Evolutionary conservation across 805 yeast genomes (phyloP), one percentile per base, ranked within the genome.

Genomic region (Saccharomyces paradoxus): DNA sequence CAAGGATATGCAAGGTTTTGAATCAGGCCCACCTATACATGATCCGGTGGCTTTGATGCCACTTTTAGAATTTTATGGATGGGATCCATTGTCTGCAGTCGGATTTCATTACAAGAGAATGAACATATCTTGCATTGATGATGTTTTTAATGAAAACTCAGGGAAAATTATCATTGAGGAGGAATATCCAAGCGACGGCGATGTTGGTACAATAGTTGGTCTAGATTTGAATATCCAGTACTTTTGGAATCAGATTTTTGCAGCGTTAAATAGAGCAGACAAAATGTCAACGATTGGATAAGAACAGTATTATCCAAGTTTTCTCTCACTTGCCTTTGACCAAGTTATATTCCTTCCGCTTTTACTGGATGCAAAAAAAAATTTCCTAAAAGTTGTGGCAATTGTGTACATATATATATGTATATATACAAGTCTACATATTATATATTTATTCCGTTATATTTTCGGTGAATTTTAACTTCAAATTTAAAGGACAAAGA

Each of bases 1-100:
- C 63, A 71, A 71, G 44, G 70, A 71, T 27, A 62, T 67, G 46
- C 77, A 75, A 57, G 77, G 77, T 2, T 73, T 80, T 66, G 56
- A 58, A 27, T 56, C 65, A 4, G 92, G 94, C 0, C 90, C 94
- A 4, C 89, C 90, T 1, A 76, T 87, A 1, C 96, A 89, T 68
- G 96, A 88, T 67, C 92, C 94, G 1, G 72, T 87, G 51, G 87
- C 95, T 0, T 72, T 86, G 10, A 80, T 79, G 52, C 82, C 81
- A 0, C 62, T 87, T 41, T 67, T 87, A 51, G 79, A 81, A 22
- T 66, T 81, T 51, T 67, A 66, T 53, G 62, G 59, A 1, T 59
- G 63, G 55, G 73, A 51, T 64, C 64, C 54, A 27, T 53, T 53
- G 52, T 58, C 60, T n/a, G 52, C 49, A 3, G 41, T 65, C 4